A percentile compares a stretch with the other conserved stretches of the same genome.
Evolutionary conservation across 164 flowering plant genomes (phyloP).

Genomic region (Cinnamomum chago): DNA sequence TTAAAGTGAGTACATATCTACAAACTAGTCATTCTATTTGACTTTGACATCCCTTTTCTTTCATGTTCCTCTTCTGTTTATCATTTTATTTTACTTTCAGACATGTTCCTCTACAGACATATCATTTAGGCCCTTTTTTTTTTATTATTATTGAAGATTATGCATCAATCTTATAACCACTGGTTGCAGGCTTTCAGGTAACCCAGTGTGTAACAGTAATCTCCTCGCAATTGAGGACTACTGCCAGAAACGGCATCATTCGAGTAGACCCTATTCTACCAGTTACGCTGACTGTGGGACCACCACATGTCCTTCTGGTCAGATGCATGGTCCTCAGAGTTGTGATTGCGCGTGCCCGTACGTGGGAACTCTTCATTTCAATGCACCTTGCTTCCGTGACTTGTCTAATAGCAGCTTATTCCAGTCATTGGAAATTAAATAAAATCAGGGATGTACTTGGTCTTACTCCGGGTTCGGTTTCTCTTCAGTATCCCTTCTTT

Average conservation of each 20-base stretch:
- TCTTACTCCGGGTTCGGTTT: constrained; percentile 76
- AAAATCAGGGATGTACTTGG: constrained; percentile 55
- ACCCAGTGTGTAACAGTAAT: constrained; percentile 50
- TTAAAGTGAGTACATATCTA: constrained; percentile 46
- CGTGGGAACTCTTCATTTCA: constrained; percentile 61
- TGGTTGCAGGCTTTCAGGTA: constrained; percentile 58
- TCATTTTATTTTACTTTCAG: too few species aligned
- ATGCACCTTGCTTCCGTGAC: constrained; percentile 74
- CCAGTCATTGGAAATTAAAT: constrained; percentile 59
- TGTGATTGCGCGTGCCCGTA: constrained; percentile 80
- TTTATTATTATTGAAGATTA: not conserved
- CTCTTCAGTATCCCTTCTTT: constrained; percentile 36
- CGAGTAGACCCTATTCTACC: constrained; percentile 48
- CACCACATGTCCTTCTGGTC: constrained; percentile 38
- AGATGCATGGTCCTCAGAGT: constrained; percentile 69
- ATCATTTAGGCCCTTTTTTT: too few species aligned
- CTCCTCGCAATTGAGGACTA: constrained; percentile 31
- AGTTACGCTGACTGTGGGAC: constrained; percentile 55
- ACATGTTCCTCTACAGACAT: too few species aligned
- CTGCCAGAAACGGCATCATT: constrained; percentile 46
- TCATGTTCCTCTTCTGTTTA: not conserved
- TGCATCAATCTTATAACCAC: not conserved
- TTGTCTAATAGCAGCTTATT: constrained; percentile 52
- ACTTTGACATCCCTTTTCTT: too few species aligned
- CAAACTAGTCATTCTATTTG: not conserved